These are phyloP conservation scores for Spatholobus suberectus DNA, from an alignment of 306 rosid genomes.

Conservation along the genomic window DNA sequence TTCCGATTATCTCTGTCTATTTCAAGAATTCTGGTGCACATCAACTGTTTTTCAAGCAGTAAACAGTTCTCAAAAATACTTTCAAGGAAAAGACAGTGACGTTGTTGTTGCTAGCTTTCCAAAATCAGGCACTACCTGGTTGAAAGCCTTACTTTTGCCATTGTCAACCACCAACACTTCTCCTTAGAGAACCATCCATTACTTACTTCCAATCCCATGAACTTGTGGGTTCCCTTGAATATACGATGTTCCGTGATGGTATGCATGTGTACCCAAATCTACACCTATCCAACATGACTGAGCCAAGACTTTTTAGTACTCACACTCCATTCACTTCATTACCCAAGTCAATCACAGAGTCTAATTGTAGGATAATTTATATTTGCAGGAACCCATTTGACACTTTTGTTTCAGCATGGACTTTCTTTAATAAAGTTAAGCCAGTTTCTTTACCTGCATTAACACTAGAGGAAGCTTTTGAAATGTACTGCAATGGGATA, in stretches of 20 bases:
- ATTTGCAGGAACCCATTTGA: slow-evolving; percentile 66
- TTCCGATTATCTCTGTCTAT: not conserved
- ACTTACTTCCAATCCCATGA: slow-evolving; percentile 53
- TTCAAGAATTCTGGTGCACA: not conserved
- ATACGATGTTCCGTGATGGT: slow-evolving; percentile 37
- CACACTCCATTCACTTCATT: slow-evolving; percentile 57
- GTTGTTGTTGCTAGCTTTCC: slow-evolving; percentile 52
- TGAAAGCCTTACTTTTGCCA: slow-evolving; percentile 63
- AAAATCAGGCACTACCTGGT: slow-evolving; percentile 77
- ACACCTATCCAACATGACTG: slow-evolving; percentile 39
- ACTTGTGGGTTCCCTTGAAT: slow-evolving; percentile 60
- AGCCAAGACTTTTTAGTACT: slow-evolving; percentile 63
- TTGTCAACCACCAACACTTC: slow-evolving; percentile 39
- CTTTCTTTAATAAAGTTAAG: slow-evolving; percentile 33
- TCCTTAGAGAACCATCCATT: slow-evolving; percentile 49
- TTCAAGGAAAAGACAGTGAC: slow-evolving; percentile 55
- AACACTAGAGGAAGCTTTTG: slow-evolving; percentile 55
- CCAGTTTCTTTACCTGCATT: not conserved
- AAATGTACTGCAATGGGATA: slow-evolving; percentile 54
- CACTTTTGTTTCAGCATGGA: slow-evolving; percentile 61
- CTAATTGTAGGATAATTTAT: slow-evolving; percentile 50
- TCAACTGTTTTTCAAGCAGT: no score
- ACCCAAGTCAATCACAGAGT: slow-evolving; percentile 45
- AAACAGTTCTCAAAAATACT: slow-evolving; percentile 11
- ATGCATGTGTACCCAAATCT: slow-evolving; percentile 7